Conservation (phyloP, 352 stramenopile genomes). For the Pythium phragmiticola region DNA sequence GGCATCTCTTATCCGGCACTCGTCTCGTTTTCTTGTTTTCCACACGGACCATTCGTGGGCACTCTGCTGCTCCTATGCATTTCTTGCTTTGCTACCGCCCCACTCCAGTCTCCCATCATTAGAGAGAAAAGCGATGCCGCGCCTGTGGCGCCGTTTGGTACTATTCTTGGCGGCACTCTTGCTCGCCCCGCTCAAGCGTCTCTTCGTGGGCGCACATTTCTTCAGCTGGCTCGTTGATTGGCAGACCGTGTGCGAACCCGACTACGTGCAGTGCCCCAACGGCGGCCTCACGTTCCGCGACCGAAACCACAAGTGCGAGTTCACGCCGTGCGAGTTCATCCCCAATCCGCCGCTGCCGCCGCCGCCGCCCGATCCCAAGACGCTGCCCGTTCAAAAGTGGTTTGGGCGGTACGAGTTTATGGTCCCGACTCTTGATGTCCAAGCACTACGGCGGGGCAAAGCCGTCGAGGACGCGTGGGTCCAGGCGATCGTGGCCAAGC, state of each 20-base stretch:
- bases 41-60: not conserved
- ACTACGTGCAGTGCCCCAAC: conserved; percentile 42
- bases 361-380: conserved; percentile 18
- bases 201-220: conserved; percentile 11
- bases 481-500: conserved; percentile 4
- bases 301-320: conserved; percentile 34
- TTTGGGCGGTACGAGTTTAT: conserved; percentile 43
- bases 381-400: conserved; percentile 25
- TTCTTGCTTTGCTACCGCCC: not conserved
- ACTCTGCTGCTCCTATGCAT: not conserved
- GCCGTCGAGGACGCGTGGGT: conserved; percentile 18
- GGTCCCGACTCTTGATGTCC: conserved; percentile 26
- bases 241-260: conserved; percentile 33
- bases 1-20: not conserved
- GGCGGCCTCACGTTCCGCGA: conserved; percentile 40
- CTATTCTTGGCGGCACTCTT: not conserved
- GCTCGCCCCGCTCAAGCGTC: not conserved
- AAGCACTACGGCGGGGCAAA: conserved; percentile 28
- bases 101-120: not conserved
- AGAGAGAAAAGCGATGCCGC: not conserved
- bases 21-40: conserved; percentile 17
- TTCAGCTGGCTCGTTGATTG: conserved; percentile 33
- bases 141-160: not conserved
- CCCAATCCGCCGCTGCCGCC: conserved; percentile 11
- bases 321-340: conserved; percentile 45